Percentiles rank a stretch among this genome's conserved stretches.
phyloP scores from a whole-genome alignment of 768 basidiomycete species.

The Suillus brevipes region DNA sequence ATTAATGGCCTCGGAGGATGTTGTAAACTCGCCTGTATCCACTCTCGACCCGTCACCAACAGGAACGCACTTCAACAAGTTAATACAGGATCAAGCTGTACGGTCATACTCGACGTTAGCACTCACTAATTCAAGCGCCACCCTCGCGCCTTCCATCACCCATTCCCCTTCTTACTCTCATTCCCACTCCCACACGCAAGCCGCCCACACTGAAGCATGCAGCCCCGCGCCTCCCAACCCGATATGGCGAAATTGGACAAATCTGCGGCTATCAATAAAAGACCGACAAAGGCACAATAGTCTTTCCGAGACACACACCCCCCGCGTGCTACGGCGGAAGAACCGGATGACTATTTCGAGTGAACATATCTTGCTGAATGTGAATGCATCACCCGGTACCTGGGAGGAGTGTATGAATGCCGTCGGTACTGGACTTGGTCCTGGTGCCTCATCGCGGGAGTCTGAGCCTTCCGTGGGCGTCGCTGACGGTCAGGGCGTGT shows the following conservation, averaged over 20 bases:
- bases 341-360: conserved; percentile 15
- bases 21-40: conserved; percentile 19
- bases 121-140: conserved; percentile 28
- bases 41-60: conserved; percentile 15
- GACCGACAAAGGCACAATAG: conserved; percentile 17
- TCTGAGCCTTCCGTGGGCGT: not conserved
- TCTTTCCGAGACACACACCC: conserved; percentile 10
- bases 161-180: conserved; percentile 25
- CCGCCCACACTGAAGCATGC: conserved; percentile 13
- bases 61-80: not conserved
- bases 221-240: conserved; percentile 10
- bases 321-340: conserved; percentile 26
- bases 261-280: conserved; percentile 5
- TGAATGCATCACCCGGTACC: conserved; percentile 2
- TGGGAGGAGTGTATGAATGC: not conserved
- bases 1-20: conserved; percentile 23
- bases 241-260: conserved; percentile 11
- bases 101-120: conserved; percentile 26
- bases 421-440: not conserved
- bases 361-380: conserved; percentile 10
- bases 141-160: conserved; percentile 23
- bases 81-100: not conserved
- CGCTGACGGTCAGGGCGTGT: not conserved
- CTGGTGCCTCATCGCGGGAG: not conserved
- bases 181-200: conserved; percentile 18